Percentiles rank a stretch among this genome's conserved stretches.
phyloP scores from a whole-genome alignment of 495 filamentous ascomycete species.

The Aspergillus carlsbadensis region DNA sequence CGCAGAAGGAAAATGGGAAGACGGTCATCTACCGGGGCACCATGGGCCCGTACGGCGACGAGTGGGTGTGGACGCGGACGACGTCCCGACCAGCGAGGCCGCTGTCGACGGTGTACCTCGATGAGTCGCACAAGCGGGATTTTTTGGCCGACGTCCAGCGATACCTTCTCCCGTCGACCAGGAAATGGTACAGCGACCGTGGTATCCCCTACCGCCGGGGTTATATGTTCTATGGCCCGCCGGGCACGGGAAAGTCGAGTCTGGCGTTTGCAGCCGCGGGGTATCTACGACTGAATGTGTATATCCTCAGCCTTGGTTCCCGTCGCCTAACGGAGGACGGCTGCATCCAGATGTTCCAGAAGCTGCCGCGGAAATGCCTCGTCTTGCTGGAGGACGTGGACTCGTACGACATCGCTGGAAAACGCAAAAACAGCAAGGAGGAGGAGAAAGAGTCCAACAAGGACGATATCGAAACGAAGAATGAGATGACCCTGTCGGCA shows the following conservation, averaged over 20 bases:
- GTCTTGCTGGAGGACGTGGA: conserved; percentile 41
- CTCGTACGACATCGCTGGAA: conserved; percentile 48
- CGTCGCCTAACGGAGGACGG: conserved; percentile 50
- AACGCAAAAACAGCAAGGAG: conserved; percentile 35
- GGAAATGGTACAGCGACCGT: conserved; percentile 66
- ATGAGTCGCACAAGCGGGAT: background rate
- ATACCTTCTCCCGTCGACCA: conserved; percentile 66
- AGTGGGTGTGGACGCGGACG: conserved; percentile 7
- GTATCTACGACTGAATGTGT: conserved; percentile 8
- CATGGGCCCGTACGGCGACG: conserved; percentile 4
- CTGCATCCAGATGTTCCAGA: conserved; percentile 61
- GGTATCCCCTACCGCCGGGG: conserved; percentile 44
- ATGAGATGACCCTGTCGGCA: conserved; percentile 62
- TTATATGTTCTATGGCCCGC: conserved; percentile 37
- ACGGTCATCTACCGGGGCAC: conserved; percentile 11
- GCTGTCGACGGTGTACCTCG: conserved; percentile 26
- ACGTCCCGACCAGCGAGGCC: conserved; percentile 30
- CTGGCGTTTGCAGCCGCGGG: conserved; percentile 10
- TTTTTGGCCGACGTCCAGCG: conserved; percentile 49
- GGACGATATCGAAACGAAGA: conserved; percentile 18
- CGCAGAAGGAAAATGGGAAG: conserved; percentile 13
- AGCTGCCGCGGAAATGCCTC: conserved; percentile 31
- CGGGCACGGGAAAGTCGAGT: conserved; percentile 41
- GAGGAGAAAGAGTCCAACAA: background rate
- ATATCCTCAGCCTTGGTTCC: conserved; percentile 7